phyloP scores from a whole-genome alignment of 106 monocot genomes.

The Allium sativum region DNA sequence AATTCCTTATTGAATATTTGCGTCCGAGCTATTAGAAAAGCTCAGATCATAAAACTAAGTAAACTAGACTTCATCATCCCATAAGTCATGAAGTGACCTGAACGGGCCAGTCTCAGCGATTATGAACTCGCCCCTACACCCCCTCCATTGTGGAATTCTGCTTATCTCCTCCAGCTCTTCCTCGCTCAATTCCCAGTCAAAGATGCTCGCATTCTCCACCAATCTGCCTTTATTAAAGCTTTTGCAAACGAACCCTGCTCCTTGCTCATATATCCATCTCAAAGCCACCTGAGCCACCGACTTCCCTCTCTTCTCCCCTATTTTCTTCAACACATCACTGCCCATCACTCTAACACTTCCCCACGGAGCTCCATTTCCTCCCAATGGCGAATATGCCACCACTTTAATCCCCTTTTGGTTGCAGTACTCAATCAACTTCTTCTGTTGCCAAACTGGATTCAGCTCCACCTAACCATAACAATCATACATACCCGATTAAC shows the following conservation, averaged over 20 bases:
- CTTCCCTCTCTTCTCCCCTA: slow-evolving; percentile 25
- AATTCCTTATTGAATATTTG: too few species aligned
- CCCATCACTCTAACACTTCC: slow-evolving; percentile 13
- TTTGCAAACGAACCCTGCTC: slow-evolving; percentile 27
- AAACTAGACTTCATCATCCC: slow-evolving; percentile 10
- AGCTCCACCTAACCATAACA: too few species aligned
- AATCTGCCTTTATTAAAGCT: slow-evolving; percentile 41
- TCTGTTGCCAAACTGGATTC: too few species aligned
- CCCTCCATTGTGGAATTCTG: slow-evolving; percentile 18
- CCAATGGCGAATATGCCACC: slow-evolving; percentile 40
- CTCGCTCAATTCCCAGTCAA: slow-evolving; percentile 27
- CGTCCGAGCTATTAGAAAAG: too few species aligned
- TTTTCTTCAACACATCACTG: slow-evolving; percentile 18
- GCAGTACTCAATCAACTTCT: slow-evolving; percentile 6
- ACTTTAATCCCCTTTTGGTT: slow-evolving; percentile 26
- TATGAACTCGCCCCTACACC: not conserved
- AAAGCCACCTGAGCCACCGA: slow-evolving; percentile 33
- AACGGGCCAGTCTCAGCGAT: slow-evolving; percentile 4
- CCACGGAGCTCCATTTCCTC: slow-evolving; percentile 5
- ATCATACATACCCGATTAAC: too few species aligned
- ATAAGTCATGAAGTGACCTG: slow-evolving; percentile 10
- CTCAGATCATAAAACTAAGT: too few species aligned
- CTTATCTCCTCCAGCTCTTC: slow-evolving; percentile 30
- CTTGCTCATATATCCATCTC: slow-evolving; percentile 39
- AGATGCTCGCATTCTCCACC: slow-evolving; percentile 26